Evolutionary conservation across 2,329 filamentous ascomycete genomes (phyloP), one percentile per base, ranked within the genome.

Genomic region (Colletotrichum liaoningense): DNA sequence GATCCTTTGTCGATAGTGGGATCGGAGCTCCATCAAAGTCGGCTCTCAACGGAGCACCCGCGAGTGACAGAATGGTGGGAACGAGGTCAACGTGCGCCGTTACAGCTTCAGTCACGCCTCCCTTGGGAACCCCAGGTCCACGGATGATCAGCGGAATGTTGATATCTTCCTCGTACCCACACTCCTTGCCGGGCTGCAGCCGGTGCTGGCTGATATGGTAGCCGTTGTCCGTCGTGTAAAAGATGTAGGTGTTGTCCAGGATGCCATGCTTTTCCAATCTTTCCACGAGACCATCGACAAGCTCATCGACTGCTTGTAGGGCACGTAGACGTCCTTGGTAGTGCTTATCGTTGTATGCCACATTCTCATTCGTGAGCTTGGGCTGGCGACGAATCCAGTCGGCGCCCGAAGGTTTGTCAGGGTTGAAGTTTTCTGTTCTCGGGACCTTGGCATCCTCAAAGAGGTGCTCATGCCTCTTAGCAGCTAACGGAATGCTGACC

Each of bases 381-480:
- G 83, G 81, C 5, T 87, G 83, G 11, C 79, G 73, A 4, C 79
- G 78, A 52, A 88, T 79, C 86, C 87, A 89, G 46, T 82, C 84
- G 4, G 83, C 86, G 2, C 84, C 84, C 2, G 81, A 82, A 0
- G 83, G 75, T n/a, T 75, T 73, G 12, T 77, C 77, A 0, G 92
- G 91, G 78, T 94, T 94, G 82, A 94, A 94, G 77, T 92, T 89
- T 0, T 85, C 82, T 0, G 86, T 91, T n/a, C 92, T 83, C 0
- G 93, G 92, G 0, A 94, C 87, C 35, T 85, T 87, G 4, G 84
- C 87, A 72, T 88, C 86, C 7, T 84, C 76, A 77, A 94, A 94
- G 0, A 93, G 83, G 76, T 91, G 81, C 33, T 86, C 83, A 76
- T 94, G 91, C 24, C 91, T 84, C 63, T 88, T 82, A 0, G 91